phyloP scores from a whole-genome alignment of 2,329 filamentous ascomycete species.

The Achaetomium macrosporum region DNA sequence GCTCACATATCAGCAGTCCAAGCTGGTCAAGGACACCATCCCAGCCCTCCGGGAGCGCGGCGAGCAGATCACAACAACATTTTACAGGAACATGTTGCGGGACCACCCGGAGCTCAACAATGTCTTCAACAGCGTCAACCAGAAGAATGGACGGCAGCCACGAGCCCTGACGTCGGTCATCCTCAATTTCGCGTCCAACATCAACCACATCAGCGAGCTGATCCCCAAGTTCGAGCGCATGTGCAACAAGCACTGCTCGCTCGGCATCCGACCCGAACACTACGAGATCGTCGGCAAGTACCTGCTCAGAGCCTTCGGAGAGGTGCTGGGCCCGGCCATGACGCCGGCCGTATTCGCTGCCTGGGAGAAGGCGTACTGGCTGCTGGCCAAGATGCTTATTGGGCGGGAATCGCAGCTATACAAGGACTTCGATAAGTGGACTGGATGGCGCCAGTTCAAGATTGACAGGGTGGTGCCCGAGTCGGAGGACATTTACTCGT shows the following conservation, averaged over 20 bases:
- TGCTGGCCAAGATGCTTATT: conserved; percentile 68
- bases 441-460: conserved; percentile 60
- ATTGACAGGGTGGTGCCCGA: conserved; percentile 61
- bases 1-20: conserved; percentile 50
- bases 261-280: conserved; percentile 62
- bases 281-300: conserved; percentile 66
- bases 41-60: conserved; percentile 64
- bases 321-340: conserved; percentile 60
- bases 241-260: conserved; percentile 68
- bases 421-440: conserved; percentile 55
- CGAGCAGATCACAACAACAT: conserved; percentile 60
- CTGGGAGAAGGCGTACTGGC: conserved; percentile 67
- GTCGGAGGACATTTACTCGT: conserved; percentile 62
- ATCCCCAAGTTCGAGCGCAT: conserved; percentile 49
- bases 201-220: conserved; percentile 55
- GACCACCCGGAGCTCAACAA: conserved; percentile 62
- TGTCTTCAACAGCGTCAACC: conserved; percentile 65
- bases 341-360: conserved; percentile 59
- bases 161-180: conserved; percentile 58
- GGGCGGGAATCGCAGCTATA: conserved; percentile 59
- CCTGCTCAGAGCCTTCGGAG: conserved; percentile 60
- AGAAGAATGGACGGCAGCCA: conserved; percentile 56
- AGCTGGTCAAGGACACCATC: conserved; percentile 64
- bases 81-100: conserved; percentile 64
- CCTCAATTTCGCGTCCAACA: conserved; percentile 65